phyloP scores from a whole-genome alignment of 148 eudicot genomes.

The Tetragonia tetragonoides region DNA sequence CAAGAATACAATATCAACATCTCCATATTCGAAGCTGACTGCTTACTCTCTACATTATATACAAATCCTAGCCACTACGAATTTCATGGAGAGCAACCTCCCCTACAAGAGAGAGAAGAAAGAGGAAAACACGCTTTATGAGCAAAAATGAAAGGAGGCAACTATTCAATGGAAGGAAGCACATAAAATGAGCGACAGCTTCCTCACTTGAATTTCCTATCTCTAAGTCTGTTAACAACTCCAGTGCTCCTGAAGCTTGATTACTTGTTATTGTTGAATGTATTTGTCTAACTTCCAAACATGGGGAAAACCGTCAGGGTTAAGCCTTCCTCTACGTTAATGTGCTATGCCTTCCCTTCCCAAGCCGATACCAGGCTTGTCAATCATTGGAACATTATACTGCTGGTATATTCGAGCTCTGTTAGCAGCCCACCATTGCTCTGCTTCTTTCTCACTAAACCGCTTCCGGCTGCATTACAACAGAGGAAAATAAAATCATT shows the following conservation, averaged over 20 bases:
- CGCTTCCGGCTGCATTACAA: constrained; percentile 40
- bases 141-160: constrained; percentile 18
- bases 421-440: constrained; percentile 46
- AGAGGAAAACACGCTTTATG: constrained; percentile 5
- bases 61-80: constrained; percentile 28
- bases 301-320: constrained; percentile 13
- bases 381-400: constrained; percentile 38
- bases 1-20: constrained; percentile 33
- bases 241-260: constrained; percentile 11
- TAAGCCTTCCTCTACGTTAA: constrained; percentile 28
- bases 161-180: constrained; percentile 4
- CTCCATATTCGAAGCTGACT: constrained; percentile 22
- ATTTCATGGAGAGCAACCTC: constrained; percentile 17
- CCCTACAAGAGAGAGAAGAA: not conserved
- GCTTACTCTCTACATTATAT: constrained; percentile 27
- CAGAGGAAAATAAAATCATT: constrained; percentile 9
- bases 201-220: constrained; percentile 15
- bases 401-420: constrained; percentile 39
- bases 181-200: constrained; percentile 19
- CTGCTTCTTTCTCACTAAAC: constrained; percentile 48
- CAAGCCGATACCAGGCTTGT: constrained; percentile 30
- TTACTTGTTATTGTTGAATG: not conserved
- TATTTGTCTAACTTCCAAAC: not conserved
- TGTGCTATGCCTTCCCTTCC: constrained; percentile 37
- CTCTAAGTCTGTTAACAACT: constrained; percentile 20